Evolutionary conservation across 2,329 filamentous ascomycete genomes (phyloP).

Genomic region (Beauveria sp.): DNA sequence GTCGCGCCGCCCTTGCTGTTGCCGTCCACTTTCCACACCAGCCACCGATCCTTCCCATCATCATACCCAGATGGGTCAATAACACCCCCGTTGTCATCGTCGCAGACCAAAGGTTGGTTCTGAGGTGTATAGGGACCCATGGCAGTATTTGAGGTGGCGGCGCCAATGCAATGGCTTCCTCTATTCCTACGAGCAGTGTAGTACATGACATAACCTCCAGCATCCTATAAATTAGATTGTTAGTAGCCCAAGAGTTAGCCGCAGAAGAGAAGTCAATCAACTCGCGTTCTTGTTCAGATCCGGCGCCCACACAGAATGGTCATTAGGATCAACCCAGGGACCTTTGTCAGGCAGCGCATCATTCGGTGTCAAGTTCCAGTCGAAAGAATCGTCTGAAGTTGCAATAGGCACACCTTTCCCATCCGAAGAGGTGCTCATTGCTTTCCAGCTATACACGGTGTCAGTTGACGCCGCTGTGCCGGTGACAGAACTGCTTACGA

Average conservation of each 20-base stretch:
- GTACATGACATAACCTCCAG: conserved; percentile 10
- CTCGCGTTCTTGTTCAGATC: conserved; percentile 10
- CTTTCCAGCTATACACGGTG: conserved; percentile 4
- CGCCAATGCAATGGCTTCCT: conserved; percentile 11
- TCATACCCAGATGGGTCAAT: conserved; percentile 9
- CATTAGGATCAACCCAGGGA: conserved; percentile 7
- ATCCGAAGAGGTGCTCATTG: conserved; percentile 6
- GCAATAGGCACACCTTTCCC: conserved; percentile 9
- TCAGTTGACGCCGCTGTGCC: neutral
- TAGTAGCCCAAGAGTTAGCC: neutral
- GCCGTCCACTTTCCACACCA: conserved; percentile 7
- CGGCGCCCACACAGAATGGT: conserved; percentile 10
- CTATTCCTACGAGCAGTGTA: conserved; percentile 2
- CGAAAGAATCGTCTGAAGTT: neutral
- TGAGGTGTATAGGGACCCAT: conserved; percentile 4
- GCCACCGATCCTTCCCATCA: conserved; percentile 3
- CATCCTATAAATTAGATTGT: neutral
- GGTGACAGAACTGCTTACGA: neutral
- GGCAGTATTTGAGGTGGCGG: conserved; percentile 8
- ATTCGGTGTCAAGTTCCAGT: neutral
- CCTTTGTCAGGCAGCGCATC: conserved; percentile 6
- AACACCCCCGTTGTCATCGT: neutral
- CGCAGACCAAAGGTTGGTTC: conserved; percentile 4
- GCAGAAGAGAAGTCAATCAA: neutral
- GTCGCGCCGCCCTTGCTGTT: conserved; percentile 12